Conservation (phyloP, 2,329 filamentous ascomycete species). For the Endothia cerciana region DNA sequence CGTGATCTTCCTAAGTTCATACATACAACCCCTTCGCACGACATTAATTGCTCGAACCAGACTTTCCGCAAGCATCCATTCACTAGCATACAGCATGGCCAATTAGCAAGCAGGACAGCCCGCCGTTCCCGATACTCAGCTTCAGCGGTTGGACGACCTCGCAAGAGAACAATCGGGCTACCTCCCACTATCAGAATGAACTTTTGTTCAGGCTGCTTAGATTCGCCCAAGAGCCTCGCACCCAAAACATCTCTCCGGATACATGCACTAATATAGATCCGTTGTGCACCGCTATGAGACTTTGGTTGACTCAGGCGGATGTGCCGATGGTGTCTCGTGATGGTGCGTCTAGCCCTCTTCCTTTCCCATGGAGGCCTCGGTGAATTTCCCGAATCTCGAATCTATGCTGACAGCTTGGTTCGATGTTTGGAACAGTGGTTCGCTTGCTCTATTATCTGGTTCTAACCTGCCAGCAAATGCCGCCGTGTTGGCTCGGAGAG, state of each 20-base stretch:
- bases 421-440: background rate
- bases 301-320: background rate
- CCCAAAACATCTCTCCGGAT: background rate
- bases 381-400: background rate
- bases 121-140: background rate
- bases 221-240: background rate
- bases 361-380: background rate
- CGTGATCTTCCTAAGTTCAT: background rate
- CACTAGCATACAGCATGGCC: no score
- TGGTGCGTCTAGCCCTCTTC: background rate
- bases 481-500: background rate
- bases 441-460: background rate
- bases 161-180: no score
- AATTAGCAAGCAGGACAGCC: background rate
- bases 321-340: background rate
- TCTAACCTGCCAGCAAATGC: background rate
- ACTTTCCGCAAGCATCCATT: background rate
- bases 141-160: background rate
- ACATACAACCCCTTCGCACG: background rate
- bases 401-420: background rate
- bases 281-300: background rate
- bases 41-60: background rate
- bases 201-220: background rate
- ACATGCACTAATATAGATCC: background rate
- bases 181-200: no score